phyloP scores from a whole-genome alignment of 768 basidiomycete genomes.

The Tricholoma terreum region DNA sequence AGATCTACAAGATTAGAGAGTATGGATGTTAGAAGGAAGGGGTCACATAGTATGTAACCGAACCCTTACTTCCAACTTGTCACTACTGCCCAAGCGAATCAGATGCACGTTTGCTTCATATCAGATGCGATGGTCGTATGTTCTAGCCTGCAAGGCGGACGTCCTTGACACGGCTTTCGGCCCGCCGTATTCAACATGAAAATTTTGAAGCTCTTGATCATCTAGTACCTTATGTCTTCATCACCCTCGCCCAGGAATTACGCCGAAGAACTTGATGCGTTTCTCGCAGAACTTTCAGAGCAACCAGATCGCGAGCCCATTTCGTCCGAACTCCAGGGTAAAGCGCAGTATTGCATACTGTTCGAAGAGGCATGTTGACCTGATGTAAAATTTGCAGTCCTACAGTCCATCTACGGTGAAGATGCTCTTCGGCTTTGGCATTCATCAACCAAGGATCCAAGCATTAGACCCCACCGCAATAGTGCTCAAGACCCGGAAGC shows the following conservation, averaged over 20 bases:
- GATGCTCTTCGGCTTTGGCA: constrained; percentile 60
- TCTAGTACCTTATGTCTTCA: constrained; percentile 13
- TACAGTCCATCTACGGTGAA: constrained; percentile 84
- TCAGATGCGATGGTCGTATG: too few species aligned
- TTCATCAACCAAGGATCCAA: constrained; percentile 25
- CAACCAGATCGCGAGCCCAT: constrained; percentile 38
- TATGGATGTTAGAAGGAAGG: not conserved
- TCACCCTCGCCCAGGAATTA: constrained; percentile 24
- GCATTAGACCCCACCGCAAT: constrained; percentile 9
- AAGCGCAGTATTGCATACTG: not conserved
- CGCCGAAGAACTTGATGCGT: constrained; percentile 29
- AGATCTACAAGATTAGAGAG: not conserved
- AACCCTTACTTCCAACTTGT: too few species aligned
- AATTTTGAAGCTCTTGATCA: constrained; percentile 3
- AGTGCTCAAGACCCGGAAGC: constrained; percentile 12
- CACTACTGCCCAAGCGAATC: too few species aligned
- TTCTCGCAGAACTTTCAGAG: constrained; percentile 33
- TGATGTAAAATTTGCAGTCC: constrained; percentile 37
- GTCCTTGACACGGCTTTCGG: not conserved
- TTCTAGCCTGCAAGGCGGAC: too few species aligned
- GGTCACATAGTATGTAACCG: not conserved
- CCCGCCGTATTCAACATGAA: not conserved
- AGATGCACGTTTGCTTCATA: not conserved
- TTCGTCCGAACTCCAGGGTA: constrained; percentile 48
- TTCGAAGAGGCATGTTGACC: not conserved